Percentiles rank a stretch among this genome's conserved stretches.
Evolutionary conservation across 208 protist species (phyloP).

Genomic region (Wallacemonas sp.): DNA sequence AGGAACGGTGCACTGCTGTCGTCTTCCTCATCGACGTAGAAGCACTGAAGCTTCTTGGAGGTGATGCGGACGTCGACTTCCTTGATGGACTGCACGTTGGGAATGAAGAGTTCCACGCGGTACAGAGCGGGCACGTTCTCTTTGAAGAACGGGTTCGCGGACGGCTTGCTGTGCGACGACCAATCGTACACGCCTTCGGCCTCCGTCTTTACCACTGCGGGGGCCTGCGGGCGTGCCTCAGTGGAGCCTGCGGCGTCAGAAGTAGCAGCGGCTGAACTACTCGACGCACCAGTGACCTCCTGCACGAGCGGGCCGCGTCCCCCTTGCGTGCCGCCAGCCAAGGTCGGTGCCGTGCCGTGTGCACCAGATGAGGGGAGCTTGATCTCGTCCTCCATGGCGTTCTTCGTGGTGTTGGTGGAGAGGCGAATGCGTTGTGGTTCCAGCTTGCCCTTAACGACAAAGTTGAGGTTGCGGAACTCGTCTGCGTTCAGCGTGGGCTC

Average conservation of each 20-base stretch:
- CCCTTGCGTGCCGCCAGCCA: slow-evolving; percentile 40
- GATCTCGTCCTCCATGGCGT: slow-evolving; percentile 89
- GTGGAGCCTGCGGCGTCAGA: not conserved
- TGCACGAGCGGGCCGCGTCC: slow-evolving; percentile 58
- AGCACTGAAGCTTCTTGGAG: slow-evolving; percentile 47
- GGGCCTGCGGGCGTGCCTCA: slow-evolving; percentile 2
- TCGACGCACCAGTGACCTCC: slow-evolving; percentile 28
- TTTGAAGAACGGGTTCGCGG: slow-evolving; percentile 68
- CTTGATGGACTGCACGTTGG: slow-evolving; percentile 67
- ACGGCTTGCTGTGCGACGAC: slow-evolving; percentile 65
- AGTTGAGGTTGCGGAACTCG: slow-evolving; percentile 87
- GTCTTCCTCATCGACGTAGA: slow-evolving; percentile 52
- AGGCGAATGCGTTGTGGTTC: slow-evolving; percentile 89
- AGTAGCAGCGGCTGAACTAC: not conserved
- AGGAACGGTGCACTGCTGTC: slow-evolving; percentile 44
- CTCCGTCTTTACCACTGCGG: slow-evolving; percentile 36
- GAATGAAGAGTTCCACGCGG: slow-evolving; percentile 61
- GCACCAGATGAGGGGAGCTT: slow-evolving; percentile 46
- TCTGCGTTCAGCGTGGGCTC: slow-evolving; percentile 89
- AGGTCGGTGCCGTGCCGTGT: slow-evolving; percentile 44
- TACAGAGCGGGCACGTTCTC: slow-evolving; percentile 73
- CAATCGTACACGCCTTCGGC: slow-evolving; percentile 77
- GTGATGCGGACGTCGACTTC: slow-evolving; percentile 80
- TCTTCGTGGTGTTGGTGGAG: slow-evolving; percentile 30
- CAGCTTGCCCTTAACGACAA: slow-evolving; percentile 83